A percentile compares a stretch with the other conserved stretches of the same genome.
These are phyloP conservation scores for Saccharomyces pastorianus DNA, from an alignment of 1,139 yeast species.

Conservation along the genomic window DNA sequence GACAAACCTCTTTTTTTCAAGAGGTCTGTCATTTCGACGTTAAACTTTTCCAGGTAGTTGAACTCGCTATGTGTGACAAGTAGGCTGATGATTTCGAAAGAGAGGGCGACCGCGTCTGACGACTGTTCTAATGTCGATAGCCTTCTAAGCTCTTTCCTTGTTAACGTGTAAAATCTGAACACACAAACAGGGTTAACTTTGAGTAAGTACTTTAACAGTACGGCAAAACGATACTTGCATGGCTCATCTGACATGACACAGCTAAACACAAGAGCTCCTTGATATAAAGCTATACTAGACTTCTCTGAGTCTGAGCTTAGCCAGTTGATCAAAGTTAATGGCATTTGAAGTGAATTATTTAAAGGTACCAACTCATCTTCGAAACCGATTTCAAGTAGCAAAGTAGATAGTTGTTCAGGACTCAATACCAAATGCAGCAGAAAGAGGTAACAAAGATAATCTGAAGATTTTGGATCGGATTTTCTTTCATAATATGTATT, in stretches of 20 bases:
- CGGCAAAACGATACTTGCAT: slow-evolving; percentile 47
- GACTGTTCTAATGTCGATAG: slow-evolving; percentile 28
- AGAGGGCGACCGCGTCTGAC: slow-evolving; percentile 26
- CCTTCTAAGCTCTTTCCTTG: slow-evolving; percentile 38
- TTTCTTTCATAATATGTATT: slow-evolving; percentile 34
- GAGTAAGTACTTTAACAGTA: slow-evolving; percentile 40
- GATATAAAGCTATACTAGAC: slow-evolving; percentile 42
- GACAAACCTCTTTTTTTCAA: slow-evolving; percentile 27
- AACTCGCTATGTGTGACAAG: slow-evolving; percentile 31
- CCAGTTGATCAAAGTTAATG: slow-evolving; percentile 43
- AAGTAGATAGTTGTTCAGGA: slow-evolving; percentile 42
- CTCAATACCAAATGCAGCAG: slow-evolving; percentile 47
- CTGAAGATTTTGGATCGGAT: slow-evolving; percentile 12
- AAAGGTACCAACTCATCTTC: slow-evolving; percentile 31
- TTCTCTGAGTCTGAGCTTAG: slow-evolving; percentile 37
- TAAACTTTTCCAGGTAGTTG: slow-evolving; percentile 13
- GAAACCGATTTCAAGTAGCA: slow-evolving; percentile 42
- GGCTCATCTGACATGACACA: slow-evolving; percentile 45
- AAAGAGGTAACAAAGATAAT: slow-evolving; percentile 42
- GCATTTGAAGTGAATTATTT: slow-evolving; percentile 38
- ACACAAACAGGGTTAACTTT: slow-evolving; percentile 34
- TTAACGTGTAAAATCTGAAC: slow-evolving; percentile 39
- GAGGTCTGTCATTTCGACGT: slow-evolving; percentile 23
- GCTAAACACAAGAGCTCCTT: slow-evolving; percentile 47
- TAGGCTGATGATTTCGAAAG: slow-evolving; percentile 31